Conservation (phyloP, 768 basidiomycete species). For the Inosperma sp. region DNA sequence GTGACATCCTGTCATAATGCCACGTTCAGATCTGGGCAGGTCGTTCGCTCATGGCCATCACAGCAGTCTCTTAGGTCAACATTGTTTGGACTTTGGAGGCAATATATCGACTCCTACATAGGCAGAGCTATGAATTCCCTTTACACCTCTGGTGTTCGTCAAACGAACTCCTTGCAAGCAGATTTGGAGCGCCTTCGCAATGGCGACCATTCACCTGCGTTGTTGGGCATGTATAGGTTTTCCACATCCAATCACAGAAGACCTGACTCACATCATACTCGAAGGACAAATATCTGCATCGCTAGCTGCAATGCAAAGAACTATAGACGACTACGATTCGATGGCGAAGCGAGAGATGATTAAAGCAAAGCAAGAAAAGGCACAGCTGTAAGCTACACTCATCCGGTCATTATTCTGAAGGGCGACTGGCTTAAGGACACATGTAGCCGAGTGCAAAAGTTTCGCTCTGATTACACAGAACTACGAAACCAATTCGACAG, state of each 20-base stretch:
- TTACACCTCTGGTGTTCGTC: conserved; percentile 89
- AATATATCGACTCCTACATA: no score
- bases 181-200: conserved; percentile 80
- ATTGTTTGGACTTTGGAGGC: no score
- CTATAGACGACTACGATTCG: conserved; percentile 95
- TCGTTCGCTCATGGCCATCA: no score
- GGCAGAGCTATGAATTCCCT: conserved; percentile 98
- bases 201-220: conserved; percentile 75
- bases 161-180: conserved; percentile 81
- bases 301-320: conserved; percentile 87
- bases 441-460: conserved; percentile 85
- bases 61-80: no score
- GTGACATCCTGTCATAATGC: no score
- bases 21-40: no score
- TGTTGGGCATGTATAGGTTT: conserved; percentile 68
- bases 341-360: conserved; percentile 97
- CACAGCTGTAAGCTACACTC: conserved; percentile 60
- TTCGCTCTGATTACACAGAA: conserved; percentile 81
- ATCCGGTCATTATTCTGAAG: no score
- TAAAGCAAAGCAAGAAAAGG: conserved; percentile 95
- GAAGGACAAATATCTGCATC: conserved; percentile 97
- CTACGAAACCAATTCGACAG: conserved; percentile 79
- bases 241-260: background rate
- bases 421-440: no score
- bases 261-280: conserved; percentile 15